A percentile compares a stretch with the other conserved stretches of the same genome.
Evolutionary conservation across 257 asterid genomes (phyloP).

Genomic region (Scutellaria barbata): DNA sequence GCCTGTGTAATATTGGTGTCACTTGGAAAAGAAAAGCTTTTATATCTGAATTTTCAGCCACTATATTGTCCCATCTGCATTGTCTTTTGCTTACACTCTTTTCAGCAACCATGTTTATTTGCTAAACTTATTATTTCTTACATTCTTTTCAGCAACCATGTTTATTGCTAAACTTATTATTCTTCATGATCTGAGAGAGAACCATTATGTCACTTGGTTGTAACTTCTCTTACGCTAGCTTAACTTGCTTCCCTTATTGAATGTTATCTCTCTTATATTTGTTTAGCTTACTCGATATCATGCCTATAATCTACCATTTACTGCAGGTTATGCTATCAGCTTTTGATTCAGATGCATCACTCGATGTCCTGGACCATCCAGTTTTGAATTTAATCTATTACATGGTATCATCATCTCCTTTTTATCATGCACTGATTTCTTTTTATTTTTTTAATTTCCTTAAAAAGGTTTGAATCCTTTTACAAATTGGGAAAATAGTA

Average conservation of each 20-base stretch:
- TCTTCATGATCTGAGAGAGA: not conserved
- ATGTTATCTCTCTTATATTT: conserved; percentile 4
- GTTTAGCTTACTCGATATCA: not conserved
- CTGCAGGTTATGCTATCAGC: conserved; percentile 79
- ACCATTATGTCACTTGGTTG: not conserved
- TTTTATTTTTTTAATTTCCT: not conserved
- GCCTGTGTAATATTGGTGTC: not conserved
- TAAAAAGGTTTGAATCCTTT: no score
- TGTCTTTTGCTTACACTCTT: not conserved
- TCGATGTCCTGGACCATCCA: conserved; percentile 84
- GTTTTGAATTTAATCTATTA: conserved; percentile 72
- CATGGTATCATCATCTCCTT: conserved; percentile 50
- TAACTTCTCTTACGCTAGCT: conserved; percentile 14
- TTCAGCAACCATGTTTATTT: not conserved
- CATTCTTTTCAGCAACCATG: no score
- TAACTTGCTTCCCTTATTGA: not conserved
- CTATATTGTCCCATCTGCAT: not conserved
- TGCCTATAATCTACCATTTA: not conserved
- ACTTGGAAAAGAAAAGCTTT: not conserved
- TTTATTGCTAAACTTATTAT: not conserved
- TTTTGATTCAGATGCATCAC: conserved; percentile 70
- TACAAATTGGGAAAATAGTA: no score
- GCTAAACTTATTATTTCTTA: no score
- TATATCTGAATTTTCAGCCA: not conserved
- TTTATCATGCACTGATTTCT: not conserved